Percentiles rank a stretch among this genome's conserved stretches.
phyloP scores from a whole-genome alignment of 2,329 filamentous ascomycete species.

The Penicillium paneum region DNA sequence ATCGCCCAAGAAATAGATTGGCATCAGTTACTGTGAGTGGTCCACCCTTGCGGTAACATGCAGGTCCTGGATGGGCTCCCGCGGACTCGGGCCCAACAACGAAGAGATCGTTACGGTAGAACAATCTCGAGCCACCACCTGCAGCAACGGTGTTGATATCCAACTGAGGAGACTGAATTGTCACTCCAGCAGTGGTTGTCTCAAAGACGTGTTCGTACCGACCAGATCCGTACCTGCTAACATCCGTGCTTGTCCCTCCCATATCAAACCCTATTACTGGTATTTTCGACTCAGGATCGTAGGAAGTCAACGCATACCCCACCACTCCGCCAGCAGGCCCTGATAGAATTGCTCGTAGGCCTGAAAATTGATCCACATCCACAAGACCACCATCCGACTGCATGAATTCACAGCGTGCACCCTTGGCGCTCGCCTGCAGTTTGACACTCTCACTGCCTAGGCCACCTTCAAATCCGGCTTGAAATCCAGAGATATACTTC shows the following conservation, averaged over 20 bases:
- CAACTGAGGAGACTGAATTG: slow-evolving; percentile 81
- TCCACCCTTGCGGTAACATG: slow-evolving; percentile 85
- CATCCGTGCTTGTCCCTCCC: slow-evolving; percentile 87
- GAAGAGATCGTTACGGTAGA: slow-evolving; percentile 50
- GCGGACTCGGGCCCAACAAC: slow-evolving; percentile 88
- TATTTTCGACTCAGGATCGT: slow-evolving; percentile 71
- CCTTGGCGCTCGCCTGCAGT: slow-evolving; percentile 60
- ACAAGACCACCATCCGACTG: slow-evolving; percentile 73
- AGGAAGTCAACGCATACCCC: slow-evolving; percentile 83
- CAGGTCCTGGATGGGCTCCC: slow-evolving; percentile 82
- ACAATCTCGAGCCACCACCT: slow-evolving; percentile 69
- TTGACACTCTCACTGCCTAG: slow-evolving; percentile 73
- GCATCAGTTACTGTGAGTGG: slow-evolving; percentile 92
- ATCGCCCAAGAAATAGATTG: slow-evolving; percentile 76
- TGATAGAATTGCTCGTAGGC: slow-evolving; percentile 78
- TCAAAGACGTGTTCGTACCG: slow-evolving; percentile 90
- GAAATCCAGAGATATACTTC: slow-evolving; percentile 74
- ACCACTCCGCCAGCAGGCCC: slow-evolving; percentile 92
- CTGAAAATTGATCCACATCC: slow-evolving; percentile 62
- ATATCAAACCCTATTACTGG: slow-evolving; percentile 92
- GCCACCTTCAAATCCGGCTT: slow-evolving; percentile 75
- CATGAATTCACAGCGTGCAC: slow-evolving; percentile 89
- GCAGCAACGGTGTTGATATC: slow-evolving; percentile 92
- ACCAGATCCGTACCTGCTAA: slow-evolving; percentile 77
- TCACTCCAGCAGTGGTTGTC: slow-evolving; percentile 83